These are phyloP conservation scores for Peronospora destructor DNA, from an alignment of 352 stramenopile genomes.

Conservation along the genomic window DNA sequence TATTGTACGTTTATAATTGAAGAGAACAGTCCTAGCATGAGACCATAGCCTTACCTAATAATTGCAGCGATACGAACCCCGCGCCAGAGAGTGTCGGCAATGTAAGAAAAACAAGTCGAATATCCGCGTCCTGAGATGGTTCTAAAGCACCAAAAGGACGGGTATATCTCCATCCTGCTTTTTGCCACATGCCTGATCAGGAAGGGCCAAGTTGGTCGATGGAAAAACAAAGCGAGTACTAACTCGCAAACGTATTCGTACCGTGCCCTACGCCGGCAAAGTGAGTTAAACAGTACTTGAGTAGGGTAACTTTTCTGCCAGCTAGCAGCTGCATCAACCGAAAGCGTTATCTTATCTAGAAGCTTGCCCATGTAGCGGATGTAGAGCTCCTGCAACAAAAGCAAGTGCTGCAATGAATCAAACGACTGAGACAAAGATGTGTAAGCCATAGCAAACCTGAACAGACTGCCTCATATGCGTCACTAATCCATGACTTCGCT, in stretches of 20 bases:
- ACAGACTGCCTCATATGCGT: constrained; percentile 23
- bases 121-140: constrained; percentile 52
- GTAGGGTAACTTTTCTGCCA: constrained; percentile 63
- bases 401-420: not conserved
- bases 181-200: constrained; percentile 46
- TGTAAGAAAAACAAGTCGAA: constrained; percentile 72
- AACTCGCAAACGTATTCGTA: constrained; percentile 22
- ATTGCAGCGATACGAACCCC: constrained; percentile 80
- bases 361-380: constrained; percentile 44
- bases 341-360: constrained; percentile 45
- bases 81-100: constrained; percentile 86
- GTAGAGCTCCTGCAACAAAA: constrained; percentile 44
- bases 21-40: not conserved
- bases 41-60: constrained; percentile 43
- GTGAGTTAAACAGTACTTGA: constrained; percentile 71
- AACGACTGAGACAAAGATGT: not conserved
- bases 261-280: constrained; percentile 59
- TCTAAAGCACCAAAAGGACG: constrained; percentile 57
- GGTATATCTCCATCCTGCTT: constrained; percentile 53
- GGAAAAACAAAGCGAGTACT: not conserved
- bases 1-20: constrained; percentile 3
- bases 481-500: constrained; percentile 31
- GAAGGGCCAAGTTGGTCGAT: not conserved
- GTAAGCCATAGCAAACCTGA: constrained; percentile 33
- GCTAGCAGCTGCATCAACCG: constrained; percentile 23